Evolutionary conservation across 1,284 basidiomycete genomes (phyloP).

Genomic region (Leccinum pachyderme): DNA sequence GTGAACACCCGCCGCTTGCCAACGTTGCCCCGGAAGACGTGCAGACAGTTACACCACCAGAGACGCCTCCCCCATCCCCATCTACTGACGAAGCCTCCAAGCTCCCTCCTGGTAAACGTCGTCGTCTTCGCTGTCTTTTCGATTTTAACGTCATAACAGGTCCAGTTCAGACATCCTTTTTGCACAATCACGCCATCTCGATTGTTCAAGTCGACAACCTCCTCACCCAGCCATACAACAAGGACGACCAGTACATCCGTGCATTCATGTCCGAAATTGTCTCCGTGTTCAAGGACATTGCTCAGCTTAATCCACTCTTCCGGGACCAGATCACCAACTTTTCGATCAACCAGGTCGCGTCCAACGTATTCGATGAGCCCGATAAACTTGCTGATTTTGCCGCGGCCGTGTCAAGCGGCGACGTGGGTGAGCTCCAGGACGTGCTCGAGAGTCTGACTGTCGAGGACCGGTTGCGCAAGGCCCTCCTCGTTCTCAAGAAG

Average conservation of each 20-base stretch:
- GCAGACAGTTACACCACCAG: constrained; percentile 50
- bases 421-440: constrained; percentile 89
- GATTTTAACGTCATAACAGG: constrained; percentile 32
- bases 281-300: constrained; percentile 98
- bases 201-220: constrained; percentile 91
- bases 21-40: constrained; percentile 45
- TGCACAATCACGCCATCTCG: constrained; percentile 87
- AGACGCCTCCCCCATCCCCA: constrained; percentile 46
- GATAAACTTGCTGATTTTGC: constrained; percentile 99
- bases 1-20: constrained; percentile 47
- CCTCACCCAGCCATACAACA: constrained; percentile 79
- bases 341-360: constrained; percentile 90
- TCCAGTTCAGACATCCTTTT: constrained; percentile 84
- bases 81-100: constrained; percentile 32
- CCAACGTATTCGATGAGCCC: constrained; percentile 98
- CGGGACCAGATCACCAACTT: constrained; percentile 98
- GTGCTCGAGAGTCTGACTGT: constrained; percentile 88
- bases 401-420: constrained; percentile 91
- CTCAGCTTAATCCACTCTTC: constrained; percentile 96
- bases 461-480: constrained; percentile 89
- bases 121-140: not conserved
- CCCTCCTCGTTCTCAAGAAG: constrained; percentile 93
- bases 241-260: constrained; percentile 91
- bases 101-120: constrained; percentile 17
- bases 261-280: constrained; percentile 98